These are phyloP conservation scores for Ceratocystis diversiconidia DNA, from an alignment of 2,329 filamentous ascomycete species.

Conservation along the genomic window DNA sequence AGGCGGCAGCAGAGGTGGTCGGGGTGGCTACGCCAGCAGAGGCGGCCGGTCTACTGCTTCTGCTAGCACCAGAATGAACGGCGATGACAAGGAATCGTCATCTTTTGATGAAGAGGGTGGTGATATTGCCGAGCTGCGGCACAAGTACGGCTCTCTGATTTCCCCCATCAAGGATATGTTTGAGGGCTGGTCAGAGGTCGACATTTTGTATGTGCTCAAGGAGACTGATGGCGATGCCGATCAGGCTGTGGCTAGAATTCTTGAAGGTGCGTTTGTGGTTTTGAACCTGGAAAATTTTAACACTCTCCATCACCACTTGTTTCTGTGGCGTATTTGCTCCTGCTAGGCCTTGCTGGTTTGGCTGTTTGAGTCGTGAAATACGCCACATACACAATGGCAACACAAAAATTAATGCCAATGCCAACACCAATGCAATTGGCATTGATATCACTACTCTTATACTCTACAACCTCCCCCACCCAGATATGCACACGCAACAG, in stretches of 20 bases:
- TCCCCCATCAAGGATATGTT: conserved; percentile 82
- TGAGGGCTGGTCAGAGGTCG: conserved; percentile 87
- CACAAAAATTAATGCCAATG: no score
- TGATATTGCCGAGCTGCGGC: conserved; percentile 84
- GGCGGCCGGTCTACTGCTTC: conserved; percentile 49
- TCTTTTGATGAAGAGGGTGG: conserved; percentile 60
- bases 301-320: not conserved
- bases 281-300: conserved; percentile 4
- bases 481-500: not conserved
- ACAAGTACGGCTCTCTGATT: conserved; percentile 69
- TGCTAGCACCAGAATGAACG: conserved; percentile 44
- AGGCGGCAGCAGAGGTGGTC: conserved; percentile 75
- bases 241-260: conserved; percentile 61
- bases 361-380: not conserved
- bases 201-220: conserved; percentile 82
- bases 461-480: not conserved
- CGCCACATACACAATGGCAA: not conserved
- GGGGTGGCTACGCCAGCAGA: conserved; percentile 59
- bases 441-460: not conserved
- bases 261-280: conserved; percentile 46
- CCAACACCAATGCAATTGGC: not conserved
- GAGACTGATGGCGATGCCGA: conserved; percentile 73
- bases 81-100: conserved; percentile 50
- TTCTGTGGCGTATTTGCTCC: not conserved
- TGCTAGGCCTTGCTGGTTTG: not conserved